Base-by-base conservation (phyloP, 2,329 filamentous ascomycete genomes). In the Alternaria atra region DNA sequence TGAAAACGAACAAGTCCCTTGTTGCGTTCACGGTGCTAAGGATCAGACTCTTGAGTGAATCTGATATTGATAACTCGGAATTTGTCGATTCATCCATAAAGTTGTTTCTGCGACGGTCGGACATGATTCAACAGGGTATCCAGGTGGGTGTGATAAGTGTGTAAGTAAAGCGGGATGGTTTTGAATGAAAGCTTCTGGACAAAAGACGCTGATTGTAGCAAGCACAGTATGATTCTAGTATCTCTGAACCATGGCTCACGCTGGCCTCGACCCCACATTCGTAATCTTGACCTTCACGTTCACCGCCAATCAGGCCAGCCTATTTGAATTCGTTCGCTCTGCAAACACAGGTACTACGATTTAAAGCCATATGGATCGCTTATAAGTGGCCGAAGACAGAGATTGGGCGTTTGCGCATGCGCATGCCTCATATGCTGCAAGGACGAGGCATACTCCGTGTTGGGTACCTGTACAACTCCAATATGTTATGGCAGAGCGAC, bases 221-320 rank as follows among this genome's bases (percentile, higher is more conserved):
- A 32, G 30, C 10, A 32, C 30, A 35, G 5, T 35, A n/a, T 35
- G 34, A 35, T 12, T 35, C 4, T 35, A 35, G 13, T 5, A n/a
- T 35, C 34, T 35, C 6, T n/a, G 34, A 35, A 35, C 34, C 34
- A 35, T 35, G 34, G 34, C 15, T 35, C 13, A 9, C 34, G 13
- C n/a, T 35, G 12, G 34, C 7, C 34, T n/a, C n/a, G 4, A 35
- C 12, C 12, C 12, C 13, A 35, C 34, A 35, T 35, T 35, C 32
- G 32, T 34, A 13, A 34, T 34, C 32, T 34, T 10, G 12, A 34
- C 32, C 8, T 34, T 34, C 65, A 82, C 2, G 84, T 83, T 32
- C 83, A 75, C 8, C 89, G 77, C 71, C 82, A 76, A 13, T 80
- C 77, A 10, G 80, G 58, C 3, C 70, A 75, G 46, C 68, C 81